Percentiles rank a stretch among this genome's conserved stretches.
Evolutionary conservation across 1,284 basidiomycete species (phyloP).

Genomic region (Rhizoctonia solani): DNA sequence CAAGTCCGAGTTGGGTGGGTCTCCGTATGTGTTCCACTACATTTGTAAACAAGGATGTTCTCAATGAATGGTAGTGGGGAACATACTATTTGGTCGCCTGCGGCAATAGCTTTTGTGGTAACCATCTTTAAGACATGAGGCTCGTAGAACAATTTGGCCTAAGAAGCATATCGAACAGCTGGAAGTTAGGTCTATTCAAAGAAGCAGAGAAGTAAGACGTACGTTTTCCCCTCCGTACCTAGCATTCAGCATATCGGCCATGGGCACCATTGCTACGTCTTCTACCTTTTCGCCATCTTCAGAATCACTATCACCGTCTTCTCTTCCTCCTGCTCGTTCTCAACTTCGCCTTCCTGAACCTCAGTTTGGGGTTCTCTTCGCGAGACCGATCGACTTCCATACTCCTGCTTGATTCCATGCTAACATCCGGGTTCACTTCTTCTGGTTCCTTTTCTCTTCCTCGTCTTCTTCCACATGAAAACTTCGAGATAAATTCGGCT

Average conservation of each 20-base stretch:
- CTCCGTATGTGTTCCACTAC: conserved; percentile 95
- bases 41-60: conserved; percentile 31
- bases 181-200: background rate
- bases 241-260: conserved; percentile 95
- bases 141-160: conserved; percentile 89
- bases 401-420: conserved; percentile 41
- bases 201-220: conserved; percentile 41
- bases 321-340: conserved; percentile 46
- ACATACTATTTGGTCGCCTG: conserved; percentile 87
- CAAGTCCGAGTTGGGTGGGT: conserved; percentile 93
- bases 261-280: conserved; percentile 91
- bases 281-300: conserved; percentile 66
- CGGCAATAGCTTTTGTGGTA: conserved; percentile 71
- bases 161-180: background rate
- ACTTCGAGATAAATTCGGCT: conserved; percentile 91
- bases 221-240: conserved; percentile 87
- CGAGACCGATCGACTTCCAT: conserved; percentile 58
- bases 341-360: conserved; percentile 42
- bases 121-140: conserved; percentile 76
- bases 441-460: conserved; percentile 39
- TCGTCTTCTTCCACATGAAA: conserved; percentile 69
- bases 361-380: conserved; percentile 42
- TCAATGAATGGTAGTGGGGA: background rate
- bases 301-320: conserved; percentile 52
- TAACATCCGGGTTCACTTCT: conserved; percentile 32